A percentile compares a stretch with the other conserved stretches of the same genome.
Evolutionary conservation across 2,329 filamentous ascomycete species (phyloP).

Genomic region (Ciborinia camelliae): DNA sequence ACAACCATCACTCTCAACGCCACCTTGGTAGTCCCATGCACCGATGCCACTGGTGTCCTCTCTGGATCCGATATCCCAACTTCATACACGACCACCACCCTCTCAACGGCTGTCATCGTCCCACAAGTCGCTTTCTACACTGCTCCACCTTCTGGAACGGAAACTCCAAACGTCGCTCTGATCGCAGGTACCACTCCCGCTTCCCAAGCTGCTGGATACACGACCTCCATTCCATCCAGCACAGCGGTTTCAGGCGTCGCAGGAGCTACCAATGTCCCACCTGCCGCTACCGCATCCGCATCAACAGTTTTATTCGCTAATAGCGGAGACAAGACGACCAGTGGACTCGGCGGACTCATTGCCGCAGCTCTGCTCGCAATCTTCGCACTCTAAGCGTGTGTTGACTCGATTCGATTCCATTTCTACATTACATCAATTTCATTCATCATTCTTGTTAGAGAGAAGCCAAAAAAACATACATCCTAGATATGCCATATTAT

Average conservation of each 20-base stretch:
- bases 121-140: constrained; percentile 50
- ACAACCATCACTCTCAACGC: constrained; percentile 49
- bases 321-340: constrained; percentile 31
- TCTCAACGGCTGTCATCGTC: constrained; percentile 49
- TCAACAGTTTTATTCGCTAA: constrained; percentile 40
- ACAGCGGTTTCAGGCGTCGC: constrained; percentile 10
- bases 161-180: constrained; percentile 35
- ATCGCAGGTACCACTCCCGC: constrained; percentile 38
- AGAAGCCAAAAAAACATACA: too few relatives aligned
- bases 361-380: constrained; percentile 31
- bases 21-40: constrained; percentile 52
- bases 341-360: constrained; percentile 31
- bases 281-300: constrained; percentile 31
- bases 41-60: constrained; percentile 38
- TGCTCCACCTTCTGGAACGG: constrained; percentile 20
- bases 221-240: constrained; percentile 26
- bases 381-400: constrained; percentile 30
- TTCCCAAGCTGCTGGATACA: constrained; percentile 23
- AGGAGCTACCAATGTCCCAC: constrained; percentile 28
- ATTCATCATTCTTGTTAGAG: constrained; percentile 11
- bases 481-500: too few relatives aligned
- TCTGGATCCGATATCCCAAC: constrained; percentile 47
- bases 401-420: too few relatives aligned
- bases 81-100: constrained; percentile 48
- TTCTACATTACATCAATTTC: constrained; percentile 1